phyloP scores from a whole-genome alignment of 2,329 filamentous ascomycete genomes.

The Ophiobolus disseminans region DNA sequence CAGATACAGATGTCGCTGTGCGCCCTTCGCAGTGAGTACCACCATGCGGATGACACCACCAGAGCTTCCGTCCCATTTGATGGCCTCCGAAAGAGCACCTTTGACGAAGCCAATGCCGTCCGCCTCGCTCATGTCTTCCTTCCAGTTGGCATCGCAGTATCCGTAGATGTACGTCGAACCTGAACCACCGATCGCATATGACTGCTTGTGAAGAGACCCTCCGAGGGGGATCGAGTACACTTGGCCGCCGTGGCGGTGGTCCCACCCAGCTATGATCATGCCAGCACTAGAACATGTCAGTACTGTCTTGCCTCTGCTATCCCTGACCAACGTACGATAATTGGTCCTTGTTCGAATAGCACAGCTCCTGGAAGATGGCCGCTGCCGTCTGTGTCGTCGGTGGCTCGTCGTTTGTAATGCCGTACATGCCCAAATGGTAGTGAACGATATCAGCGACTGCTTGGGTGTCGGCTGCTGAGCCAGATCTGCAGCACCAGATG shows the following conservation, averaged over 20 bases:
- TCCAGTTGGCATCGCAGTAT: constrained; percentile 97
- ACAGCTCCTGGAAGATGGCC: constrained; percentile 96
- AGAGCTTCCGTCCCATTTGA: constrained; percentile 99
- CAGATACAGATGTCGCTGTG: constrained; percentile 92
- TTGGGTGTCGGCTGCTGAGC: constrained; percentile 96
- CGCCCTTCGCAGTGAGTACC: constrained; percentile 87
- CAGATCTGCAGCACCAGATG: constrained; percentile 99
- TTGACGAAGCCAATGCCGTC: constrained; percentile 95
- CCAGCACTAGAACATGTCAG: constrained; percentile 71
- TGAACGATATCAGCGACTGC: constrained; percentile 98
- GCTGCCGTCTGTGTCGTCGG: constrained; percentile 96
- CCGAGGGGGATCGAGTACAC: constrained; percentile 97
- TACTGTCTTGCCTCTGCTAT: neutral
- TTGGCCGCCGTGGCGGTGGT: constrained; percentile 91
- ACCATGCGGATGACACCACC: constrained; percentile 98
- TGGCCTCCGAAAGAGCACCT: constrained; percentile 86
- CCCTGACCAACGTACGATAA: constrained; percentile 69
- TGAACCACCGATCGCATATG: constrained; percentile 94
- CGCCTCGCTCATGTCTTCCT: constrained; percentile 89
- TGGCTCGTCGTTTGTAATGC: constrained; percentile 84
- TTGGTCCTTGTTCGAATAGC: constrained; percentile 95
- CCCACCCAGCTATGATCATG: constrained; percentile 98
- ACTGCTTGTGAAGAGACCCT: constrained; percentile 95
- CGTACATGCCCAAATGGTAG: constrained; percentile 93
- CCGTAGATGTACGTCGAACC: constrained; percentile 99